These are phyloP conservation scores for Pyrenochaeta sp. DNA, from an alignment of 2,329 filamentous ascomycete species.

Conservation along the genomic window DNA sequence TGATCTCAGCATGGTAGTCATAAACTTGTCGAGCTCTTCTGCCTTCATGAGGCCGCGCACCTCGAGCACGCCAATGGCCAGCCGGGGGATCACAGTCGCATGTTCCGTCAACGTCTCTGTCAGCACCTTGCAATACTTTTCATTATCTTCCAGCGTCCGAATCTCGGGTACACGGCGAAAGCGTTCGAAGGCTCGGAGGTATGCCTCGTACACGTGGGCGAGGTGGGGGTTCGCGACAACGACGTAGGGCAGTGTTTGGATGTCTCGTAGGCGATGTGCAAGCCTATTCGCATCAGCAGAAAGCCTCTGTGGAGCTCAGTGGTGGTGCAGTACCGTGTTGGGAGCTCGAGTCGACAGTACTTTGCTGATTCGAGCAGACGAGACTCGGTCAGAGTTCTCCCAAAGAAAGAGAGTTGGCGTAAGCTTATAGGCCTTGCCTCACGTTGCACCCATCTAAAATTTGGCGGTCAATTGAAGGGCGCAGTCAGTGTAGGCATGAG, in stretches of 20 bases:
- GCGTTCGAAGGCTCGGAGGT: conserved; percentile 94
- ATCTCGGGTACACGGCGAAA: conserved; percentile 87
- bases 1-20: conserved; percentile 91
- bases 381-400: conserved; percentile 87
- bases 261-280: conserved; percentile 93
- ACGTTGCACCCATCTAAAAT: conserved; percentile 83
- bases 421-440: conserved; percentile 95
- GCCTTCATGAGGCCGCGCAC: conserved; percentile 83
- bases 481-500: conserved; percentile 17
- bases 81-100: conserved; percentile 89
- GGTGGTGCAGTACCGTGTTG: conserved; percentile 68
- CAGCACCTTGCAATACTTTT: conserved; percentile 82
- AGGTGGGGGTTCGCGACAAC: conserved; percentile 96
- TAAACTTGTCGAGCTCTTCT: conserved; percentile 87
- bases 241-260: conserved; percentile 94
- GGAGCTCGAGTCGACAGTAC: conserved; percentile 94
- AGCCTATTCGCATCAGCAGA: conserved; percentile 62
- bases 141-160: conserved; percentile 87
- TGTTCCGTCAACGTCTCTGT: conserved; percentile 84
- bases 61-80: conserved; percentile 94
- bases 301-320: background rate
- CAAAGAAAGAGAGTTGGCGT: conserved; percentile 96
- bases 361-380: conserved; percentile 94
- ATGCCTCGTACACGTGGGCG: conserved; percentile 93
- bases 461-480: conserved; percentile 12